Evolutionary conservation across 2,329 filamentous ascomycete species (phyloP), one percentile per base, ranked within the genome.

Genomic region (Paecilomyces dactylethromorphus): DNA sequence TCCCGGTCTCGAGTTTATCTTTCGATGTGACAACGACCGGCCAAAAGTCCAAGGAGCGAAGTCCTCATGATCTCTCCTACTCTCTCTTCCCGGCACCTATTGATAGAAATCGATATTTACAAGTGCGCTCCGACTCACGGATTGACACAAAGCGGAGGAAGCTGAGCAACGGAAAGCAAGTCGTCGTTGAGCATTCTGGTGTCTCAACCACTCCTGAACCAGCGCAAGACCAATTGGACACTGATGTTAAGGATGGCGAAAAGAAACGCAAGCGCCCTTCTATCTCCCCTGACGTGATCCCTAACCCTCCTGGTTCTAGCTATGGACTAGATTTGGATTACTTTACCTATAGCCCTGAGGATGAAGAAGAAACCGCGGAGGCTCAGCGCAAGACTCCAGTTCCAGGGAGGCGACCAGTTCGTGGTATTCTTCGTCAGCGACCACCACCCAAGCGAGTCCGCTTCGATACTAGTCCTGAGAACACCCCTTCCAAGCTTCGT

Each of bases 311-410:
- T 13, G 74, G 72, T 11, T 66, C 63, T 31, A 76, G 76, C 55
- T 79, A 76, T 65, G 76, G 76, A 11, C 63, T 79, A 65, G 65
- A 76, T 55, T 60, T 70, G 26, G 67, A 71, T 18, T 78, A 75
- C 55, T 77, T 77, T 60, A 65, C 58, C 45, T 70, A 72, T 56
- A 68, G 65, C 52, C 69, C 66, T 33, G 69, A 71, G 18, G 68
- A 68, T 21, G 73, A 74, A 32, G 66, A 68, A 49, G 69, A 70
- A 56, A 58, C 57, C 3, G 62, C 63, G 35, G 53, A 57, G 39
- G 52, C 51, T 13, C 26, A 56, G 18, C 29, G 51, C 24, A 56
- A 58, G 22, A 56, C 57, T 26, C 56, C 62, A 52, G 60, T 60
- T 39, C 56, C 57, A 45, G 53, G 13, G 10, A 54, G 13, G 53